A percentile compares a stretch with the other conserved stretches of the same genome.
These are phyloP conservation scores for Hypoxylon sp. DNA, from an alignment of 2,329 filamentous ascomycete species.

Conservation along the genomic window DNA sequence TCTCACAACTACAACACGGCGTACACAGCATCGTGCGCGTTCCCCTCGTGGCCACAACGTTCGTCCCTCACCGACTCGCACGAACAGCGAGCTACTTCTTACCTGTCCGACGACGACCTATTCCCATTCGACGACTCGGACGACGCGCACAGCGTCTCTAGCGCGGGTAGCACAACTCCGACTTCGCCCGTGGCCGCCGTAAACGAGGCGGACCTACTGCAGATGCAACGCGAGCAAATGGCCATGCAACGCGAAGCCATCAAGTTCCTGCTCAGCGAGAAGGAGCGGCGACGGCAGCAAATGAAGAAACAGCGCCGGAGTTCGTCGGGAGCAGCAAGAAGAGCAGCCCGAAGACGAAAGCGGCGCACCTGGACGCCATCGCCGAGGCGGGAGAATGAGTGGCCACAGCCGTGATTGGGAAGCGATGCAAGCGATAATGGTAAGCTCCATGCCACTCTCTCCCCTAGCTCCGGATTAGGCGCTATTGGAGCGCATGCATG, in stretches of 20 bases:
- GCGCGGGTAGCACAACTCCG: slow-evolving; percentile 61
- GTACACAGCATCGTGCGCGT: slow-evolving; percentile 58
- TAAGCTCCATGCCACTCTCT: slow-evolving; percentile 39
- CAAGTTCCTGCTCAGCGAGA: slow-evolving; percentile 66
- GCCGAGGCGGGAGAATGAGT: slow-evolving; percentile 64
- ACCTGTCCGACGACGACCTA: slow-evolving; percentile 75
- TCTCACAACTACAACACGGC: slow-evolving; percentile 45
- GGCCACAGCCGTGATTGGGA: slow-evolving; percentile 21
- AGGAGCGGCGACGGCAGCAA: slow-evolving; percentile 66
- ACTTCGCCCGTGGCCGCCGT: slow-evolving; percentile 59
- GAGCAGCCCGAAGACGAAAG: slow-evolving; percentile 64
- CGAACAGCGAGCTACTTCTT: slow-evolving; percentile 66
- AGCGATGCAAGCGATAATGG: slow-evolving; percentile 51
- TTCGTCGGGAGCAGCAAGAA: slow-evolving; percentile 62
- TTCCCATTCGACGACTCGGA: slow-evolving; percentile 68
- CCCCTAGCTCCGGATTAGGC: neutral
- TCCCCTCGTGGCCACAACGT: slow-evolving; percentile 61
- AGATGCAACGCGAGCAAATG: slow-evolving; percentile 66
- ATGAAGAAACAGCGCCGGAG: slow-evolving; percentile 50
- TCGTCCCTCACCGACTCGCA: slow-evolving; percentile 54
- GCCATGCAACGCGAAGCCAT: slow-evolving; percentile 68
- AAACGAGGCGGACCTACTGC: slow-evolving; percentile 64
- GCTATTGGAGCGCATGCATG: neutral
- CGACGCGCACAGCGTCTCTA: slow-evolving; percentile 64
- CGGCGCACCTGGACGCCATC: slow-evolving; percentile 68